Base-by-base conservation (phyloP, 352 stramenopile genomes). In the Pythium apleroticum region DNA sequence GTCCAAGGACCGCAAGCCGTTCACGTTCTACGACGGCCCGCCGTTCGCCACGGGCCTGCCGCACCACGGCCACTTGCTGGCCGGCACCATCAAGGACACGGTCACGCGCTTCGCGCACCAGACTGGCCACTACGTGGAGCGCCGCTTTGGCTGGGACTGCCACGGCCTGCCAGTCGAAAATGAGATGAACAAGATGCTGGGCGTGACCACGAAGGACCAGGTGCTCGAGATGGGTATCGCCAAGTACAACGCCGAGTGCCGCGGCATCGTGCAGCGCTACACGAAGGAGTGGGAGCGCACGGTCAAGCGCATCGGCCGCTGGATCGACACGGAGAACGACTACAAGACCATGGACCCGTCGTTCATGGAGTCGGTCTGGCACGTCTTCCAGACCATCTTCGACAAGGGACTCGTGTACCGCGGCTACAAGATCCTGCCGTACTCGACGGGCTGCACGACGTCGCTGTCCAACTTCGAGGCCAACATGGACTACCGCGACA, bases 271-370 rank as follows among this genome's bases (percentile, higher is more conserved):
- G 19, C 96, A 91, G 60, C 82, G 97, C 27, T 99, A 99, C 82
- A 99, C 95, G 12, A 96, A 94, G 69, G 97, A 99, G 86, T 99
- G 98, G 98, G 96, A 99, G 77, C 79, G 75, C 24, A 98, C 97
- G 33, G 96, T 99, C 22, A 99, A 96, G 68, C 88, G 98, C 62
- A 90, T 99, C 58, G 98, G 98, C 17, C 86, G 98, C 52, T 99
- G 98, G 98, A 99, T 99, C 75, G 98, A 99, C 80, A 99, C 98
- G 77, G 74, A 99, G 75, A 99, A 99, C 81, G 98, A 99, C 82
- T 99, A 99, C 85, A 99, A 99, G 82, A 99, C 98, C 15, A 99
- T 99, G 96, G 97, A 99, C 77, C 91, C 97, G 7, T 97, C 86
- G 69, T 99, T 99, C 88, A 99, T 99, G 98, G 98, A 99, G 80